phyloP scores from a whole-genome alignment of 176 grass and related monocot genomes.

The Hordeum marinum region DNA sequence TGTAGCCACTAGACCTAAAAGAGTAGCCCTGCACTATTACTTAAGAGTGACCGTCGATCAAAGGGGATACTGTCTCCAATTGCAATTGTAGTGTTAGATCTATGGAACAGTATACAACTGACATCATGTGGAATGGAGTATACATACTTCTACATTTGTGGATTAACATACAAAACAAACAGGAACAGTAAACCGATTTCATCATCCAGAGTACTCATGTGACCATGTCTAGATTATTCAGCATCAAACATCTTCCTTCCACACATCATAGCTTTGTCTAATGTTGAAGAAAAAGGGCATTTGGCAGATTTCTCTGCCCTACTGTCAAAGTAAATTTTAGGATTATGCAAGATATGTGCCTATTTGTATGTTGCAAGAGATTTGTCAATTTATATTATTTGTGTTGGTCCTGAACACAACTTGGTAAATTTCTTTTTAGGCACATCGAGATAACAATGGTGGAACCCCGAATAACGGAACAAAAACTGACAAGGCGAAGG shows the following conservation, averaged over 20 bases:
- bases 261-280: background rate
- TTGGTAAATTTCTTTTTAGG: slow-evolving; percentile 25
- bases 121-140: background rate
- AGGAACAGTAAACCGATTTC: background rate
- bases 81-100: background rate
- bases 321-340: background rate
- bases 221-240: background rate
- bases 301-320: background rate
- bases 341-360: background rate
- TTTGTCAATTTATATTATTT: background rate
- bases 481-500: slow-evolving; percentile 44
- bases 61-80: background rate
- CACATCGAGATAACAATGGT: slow-evolving; percentile 28
- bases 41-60: background rate
- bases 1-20: background rate
- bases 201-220: background rate
- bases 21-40: background rate
- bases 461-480: slow-evolving; percentile 8
- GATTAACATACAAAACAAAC: background rate
- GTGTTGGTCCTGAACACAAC: background rate
- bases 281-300: background rate
- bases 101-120: background rate
- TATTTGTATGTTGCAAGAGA: background rate
- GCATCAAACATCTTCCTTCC: background rate
- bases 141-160: background rate